Conservation (phyloP, 2,329 filamentous ascomycete genomes). For the Fusarium irregulare region DNA sequence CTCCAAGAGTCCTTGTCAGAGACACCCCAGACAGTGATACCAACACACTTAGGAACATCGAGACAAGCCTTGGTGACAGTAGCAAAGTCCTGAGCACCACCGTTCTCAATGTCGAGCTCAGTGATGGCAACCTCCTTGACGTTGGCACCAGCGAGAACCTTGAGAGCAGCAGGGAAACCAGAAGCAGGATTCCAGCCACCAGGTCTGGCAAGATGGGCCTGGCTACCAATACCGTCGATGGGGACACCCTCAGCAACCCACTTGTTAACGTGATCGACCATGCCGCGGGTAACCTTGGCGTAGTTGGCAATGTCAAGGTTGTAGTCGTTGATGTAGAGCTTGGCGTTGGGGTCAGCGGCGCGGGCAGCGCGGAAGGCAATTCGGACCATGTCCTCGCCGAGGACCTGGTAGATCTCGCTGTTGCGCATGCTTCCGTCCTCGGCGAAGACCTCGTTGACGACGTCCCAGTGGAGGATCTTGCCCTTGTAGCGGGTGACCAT, state of each 20-base stretch:
- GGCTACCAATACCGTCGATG: slow-evolving; percentile 65
- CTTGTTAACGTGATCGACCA: slow-evolving; percentile 70
- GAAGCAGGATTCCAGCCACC: slow-evolving; percentile 62
- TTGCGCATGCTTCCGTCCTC: slow-evolving; percentile 69
- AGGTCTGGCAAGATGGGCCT: slow-evolving; percentile 61
- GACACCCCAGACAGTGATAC: slow-evolving; percentile 73
- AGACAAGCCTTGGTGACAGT: slow-evolving; percentile 69
- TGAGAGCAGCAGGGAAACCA: slow-evolving; percentile 61
- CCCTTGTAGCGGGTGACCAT: slow-evolving; percentile 70
- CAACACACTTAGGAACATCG: slow-evolving; percentile 68
- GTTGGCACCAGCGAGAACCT: slow-evolving; percentile 61
- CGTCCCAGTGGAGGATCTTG: slow-evolving; percentile 67
- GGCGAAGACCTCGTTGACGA: slow-evolving; percentile 73
- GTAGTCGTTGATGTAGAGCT: slow-evolving; percentile 82
- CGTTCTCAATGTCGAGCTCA: slow-evolving; percentile 74
- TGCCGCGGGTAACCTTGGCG: slow-evolving; percentile 67
- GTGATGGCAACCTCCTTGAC: slow-evolving; percentile 72
- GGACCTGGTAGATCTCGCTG: slow-evolving; percentile 73
- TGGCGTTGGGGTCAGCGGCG: slow-evolving; percentile 72
- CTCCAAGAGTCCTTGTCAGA: slow-evolving; percentile 52
- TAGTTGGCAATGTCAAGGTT: slow-evolving; percentile 72
- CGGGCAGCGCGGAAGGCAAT: slow-evolving; percentile 78
- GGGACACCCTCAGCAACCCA: slow-evolving; percentile 69
- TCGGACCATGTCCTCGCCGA: slow-evolving; percentile 76
- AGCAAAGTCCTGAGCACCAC: slow-evolving; percentile 67